Base-by-base conservation (phyloP, 371 early-diverging fungal species). In the Haplosporangium sp. region DNA sequence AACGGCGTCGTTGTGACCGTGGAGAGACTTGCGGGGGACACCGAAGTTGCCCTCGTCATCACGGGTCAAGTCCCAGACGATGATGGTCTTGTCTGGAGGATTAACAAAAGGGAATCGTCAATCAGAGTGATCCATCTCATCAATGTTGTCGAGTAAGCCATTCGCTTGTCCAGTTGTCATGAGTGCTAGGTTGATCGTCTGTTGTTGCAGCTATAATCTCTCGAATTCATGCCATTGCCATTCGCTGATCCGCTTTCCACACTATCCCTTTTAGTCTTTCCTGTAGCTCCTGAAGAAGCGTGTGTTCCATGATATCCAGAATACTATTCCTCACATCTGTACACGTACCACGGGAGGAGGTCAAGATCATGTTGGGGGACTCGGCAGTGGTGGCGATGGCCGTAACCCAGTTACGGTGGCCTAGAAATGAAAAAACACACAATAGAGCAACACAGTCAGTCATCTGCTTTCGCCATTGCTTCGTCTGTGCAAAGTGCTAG, bases 1-100 rank as follows among this genome's bases (percentile, higher is more conserved):
- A 72, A 99, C 94, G 82, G 98, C 97, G 94, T 96, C 95, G 92
- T 96, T 97, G 94, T 99, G 99, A 83, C 99, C 85, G 69, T 61
- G 69, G 63, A 98, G 92, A 73, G 96, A 87, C 83, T 92, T 92
- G 82, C 92, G 92, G 83, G 98, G 93, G 67, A 91, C 84, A 85
- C 96, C 99, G 85, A 95, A 99, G 91, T 87, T 92, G 82, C 87
- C 76, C 82, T 95, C 96, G 12, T 69, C 75, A 82, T 95, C 96
- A 82, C 95, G 93, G 82, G 92, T 93, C 82, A 98, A 87, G 85
- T 92, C 86, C 98, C 98, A 98, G 86, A 98, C 96, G 72, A 98
- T 94, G 84, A 98, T 87, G 79, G 95, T 89, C 94, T 96, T 98
- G 91, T 96, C 95, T 92, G 77, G 55, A 58, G 13, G 18, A 37